A percentile compares a stretch with the other conserved stretches of the same genome.
Evolutionary conservation across 2,329 filamentous ascomycete species (phyloP).

Genomic region (Neurospora crassa): DNA sequence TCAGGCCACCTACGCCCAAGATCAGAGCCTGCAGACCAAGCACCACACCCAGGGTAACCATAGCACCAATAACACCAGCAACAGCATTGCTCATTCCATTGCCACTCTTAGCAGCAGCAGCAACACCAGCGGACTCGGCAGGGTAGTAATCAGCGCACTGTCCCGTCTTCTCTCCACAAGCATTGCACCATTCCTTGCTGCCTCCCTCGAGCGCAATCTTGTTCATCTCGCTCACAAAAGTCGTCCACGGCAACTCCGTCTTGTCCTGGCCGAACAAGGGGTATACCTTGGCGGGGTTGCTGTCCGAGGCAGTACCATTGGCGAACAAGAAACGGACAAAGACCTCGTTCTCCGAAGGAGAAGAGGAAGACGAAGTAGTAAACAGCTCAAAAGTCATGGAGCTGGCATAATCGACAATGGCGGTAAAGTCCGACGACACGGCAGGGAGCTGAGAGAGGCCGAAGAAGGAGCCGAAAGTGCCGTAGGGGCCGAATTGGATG

Average conservation of each 20-base stretch:
- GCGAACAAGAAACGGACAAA: conserved; percentile 52
- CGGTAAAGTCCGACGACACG: conserved; percentile 55
- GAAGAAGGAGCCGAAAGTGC: conserved; percentile 54
- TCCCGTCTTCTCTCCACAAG: conserved; percentile 64
- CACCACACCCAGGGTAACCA: conserved; percentile 47
- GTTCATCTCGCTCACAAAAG: conserved; percentile 54
- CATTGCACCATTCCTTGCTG: conserved; percentile 60
- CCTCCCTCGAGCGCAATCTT: conserved; percentile 54
- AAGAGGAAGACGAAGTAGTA: conserved; percentile 38
- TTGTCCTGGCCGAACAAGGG: conserved; percentile 51
- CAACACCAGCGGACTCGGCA: not conserved
- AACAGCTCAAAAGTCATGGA: conserved; percentile 71
- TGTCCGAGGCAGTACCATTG: conserved; percentile 43
- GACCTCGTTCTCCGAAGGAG: conserved; percentile 37
- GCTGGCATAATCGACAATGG: conserved; percentile 75
- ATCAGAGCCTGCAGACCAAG: conserved; percentile 34
- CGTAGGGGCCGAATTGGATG: conserved; percentile 53
- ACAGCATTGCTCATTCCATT: conserved; percentile 47
- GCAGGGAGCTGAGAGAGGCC: conserved; percentile 43
- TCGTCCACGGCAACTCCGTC: conserved; percentile 53
- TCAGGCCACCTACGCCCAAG: conserved; percentile 33
- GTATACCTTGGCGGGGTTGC: conserved; percentile 41
- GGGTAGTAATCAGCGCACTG: conserved; percentile 40
- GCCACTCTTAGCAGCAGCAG: conserved; percentile 8
- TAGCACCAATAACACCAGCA: conserved; percentile 74